Percentiles rank a stretch among this genome's conserved stretches.
Evolutionary conservation across 139 green algal species (phyloP).

Genomic region (Parachlorella kessleri): DNA sequence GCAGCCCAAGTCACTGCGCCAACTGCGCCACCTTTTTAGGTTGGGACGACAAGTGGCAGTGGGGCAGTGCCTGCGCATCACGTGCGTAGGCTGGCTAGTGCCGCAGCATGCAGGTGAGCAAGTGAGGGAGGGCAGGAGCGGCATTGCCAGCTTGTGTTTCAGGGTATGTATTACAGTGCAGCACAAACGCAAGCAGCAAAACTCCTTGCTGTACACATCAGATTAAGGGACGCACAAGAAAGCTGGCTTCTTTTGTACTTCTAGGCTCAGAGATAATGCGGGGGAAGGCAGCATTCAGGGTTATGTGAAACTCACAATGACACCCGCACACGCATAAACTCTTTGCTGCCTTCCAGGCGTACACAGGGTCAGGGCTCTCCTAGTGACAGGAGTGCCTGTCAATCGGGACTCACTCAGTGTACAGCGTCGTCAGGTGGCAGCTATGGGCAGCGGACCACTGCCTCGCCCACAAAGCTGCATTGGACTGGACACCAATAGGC

Average conservation of each 20-base stretch:
- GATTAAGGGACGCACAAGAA: background rate
- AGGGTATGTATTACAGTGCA: background rate
- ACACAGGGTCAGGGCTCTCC: no score
- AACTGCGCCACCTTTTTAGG: slow-evolving; percentile 51
- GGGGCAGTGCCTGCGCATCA: slow-evolving; percentile 51
- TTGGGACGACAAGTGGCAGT: slow-evolving; percentile 37
- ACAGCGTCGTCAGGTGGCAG: no score
- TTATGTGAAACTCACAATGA: no score
- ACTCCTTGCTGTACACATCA: background rate
- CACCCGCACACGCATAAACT: no score
- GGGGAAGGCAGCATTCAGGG: background rate
- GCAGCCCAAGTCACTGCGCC: slow-evolving; percentile 22
- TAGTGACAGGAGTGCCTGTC: no score
- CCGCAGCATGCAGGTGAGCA: slow-evolving; percentile 3
- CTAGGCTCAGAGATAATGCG: background rate
- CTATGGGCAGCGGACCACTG: no score
- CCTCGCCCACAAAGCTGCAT: no score
- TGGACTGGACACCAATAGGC: no score
- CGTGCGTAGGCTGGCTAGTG: slow-evolving; percentile 39
- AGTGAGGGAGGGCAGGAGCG: no score
- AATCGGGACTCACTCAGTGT: no score
- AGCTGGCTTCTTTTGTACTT: background rate
- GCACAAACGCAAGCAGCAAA: background rate
- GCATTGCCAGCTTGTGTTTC: background rate
- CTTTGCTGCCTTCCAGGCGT: no score